These are phyloP conservation scores for Prunella vulgaris DNA, from an alignment of 257 asterid genomes.

Conservation along the genomic window DNA sequence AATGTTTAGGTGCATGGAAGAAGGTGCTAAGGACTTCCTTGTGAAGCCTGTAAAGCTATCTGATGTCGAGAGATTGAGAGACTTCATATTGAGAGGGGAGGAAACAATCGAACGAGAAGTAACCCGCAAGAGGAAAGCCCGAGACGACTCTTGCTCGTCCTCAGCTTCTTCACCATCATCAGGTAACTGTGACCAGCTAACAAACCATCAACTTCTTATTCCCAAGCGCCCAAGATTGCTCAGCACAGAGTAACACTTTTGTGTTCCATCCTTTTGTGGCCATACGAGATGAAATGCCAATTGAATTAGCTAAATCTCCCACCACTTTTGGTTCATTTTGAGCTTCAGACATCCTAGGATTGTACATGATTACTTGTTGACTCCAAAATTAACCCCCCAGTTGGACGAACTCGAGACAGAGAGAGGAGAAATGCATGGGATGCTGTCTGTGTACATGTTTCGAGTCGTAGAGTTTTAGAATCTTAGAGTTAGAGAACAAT, in stretches of 20 bases:
- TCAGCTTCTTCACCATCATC: slow-evolving; percentile 11
- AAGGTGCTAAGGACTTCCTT: slow-evolving; percentile 83
- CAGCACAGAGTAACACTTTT: background rate
- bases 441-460: background rate
- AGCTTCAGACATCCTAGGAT: background rate
- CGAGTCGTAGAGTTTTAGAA: background rate
- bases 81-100: slow-evolving; percentile 41
- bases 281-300: background rate
- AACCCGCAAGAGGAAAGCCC: slow-evolving; percentile 45
- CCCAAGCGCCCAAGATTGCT: slow-evolving; percentile 30
- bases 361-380: slow-evolving; percentile 18
- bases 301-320: background rate
- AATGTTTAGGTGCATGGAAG: slow-evolving; percentile 61
- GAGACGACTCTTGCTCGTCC: slow-evolving; percentile 13
- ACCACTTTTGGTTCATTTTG: background rate
- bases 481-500: background rate
- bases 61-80: slow-evolving; percentile 59
- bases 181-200: slow-evolving; percentile 13
- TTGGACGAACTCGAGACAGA: background rate
- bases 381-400: background rate
- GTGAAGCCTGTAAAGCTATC: slow-evolving; percentile 80
- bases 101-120: slow-evolving; percentile 19
- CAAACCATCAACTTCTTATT: slow-evolving; percentile 7
- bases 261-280: background rate
- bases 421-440: background rate